Conservation (phyloP, 345 rosid species). For the Populus davidiana region DNA sequence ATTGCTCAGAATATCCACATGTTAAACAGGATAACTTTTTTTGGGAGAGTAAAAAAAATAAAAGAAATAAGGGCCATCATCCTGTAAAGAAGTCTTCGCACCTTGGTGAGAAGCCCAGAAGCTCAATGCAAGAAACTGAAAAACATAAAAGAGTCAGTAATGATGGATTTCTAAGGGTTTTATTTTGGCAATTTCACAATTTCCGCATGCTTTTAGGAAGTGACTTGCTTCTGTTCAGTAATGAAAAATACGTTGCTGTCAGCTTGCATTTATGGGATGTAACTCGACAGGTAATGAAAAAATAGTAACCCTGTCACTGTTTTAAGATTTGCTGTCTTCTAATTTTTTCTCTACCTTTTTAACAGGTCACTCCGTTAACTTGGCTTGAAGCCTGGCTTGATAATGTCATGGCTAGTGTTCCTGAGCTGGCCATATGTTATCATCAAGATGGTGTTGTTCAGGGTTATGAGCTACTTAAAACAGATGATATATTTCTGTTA, state of each 20-base stretch:
- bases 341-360: slow-evolving; percentile 1
- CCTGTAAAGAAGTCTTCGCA: slow-evolving; percentile 57
- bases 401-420: slow-evolving; percentile 96
- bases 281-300: slow-evolving; percentile 57
- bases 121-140: slow-evolving; percentile 78
- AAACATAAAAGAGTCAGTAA: slow-evolving; percentile 60
- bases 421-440: slow-evolving; percentile 95
- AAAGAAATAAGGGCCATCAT: slow-evolving; percentile 49
- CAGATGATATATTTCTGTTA: slow-evolving; percentile 80
- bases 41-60: slow-evolving; percentile 55
- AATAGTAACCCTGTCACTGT: slow-evolving; percentile 6
- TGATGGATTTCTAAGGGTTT: slow-evolving; percentile 75
- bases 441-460: slow-evolving; percentile 91
- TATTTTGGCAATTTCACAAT: slow-evolving; percentile 97
- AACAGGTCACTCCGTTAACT: slow-evolving; percentile 78
- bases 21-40: slow-evolving; percentile 50
- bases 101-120: slow-evolving; percentile 68
- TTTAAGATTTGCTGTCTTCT: slow-evolving; percentile 9
- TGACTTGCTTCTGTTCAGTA: slow-evolving; percentile 88
- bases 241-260: slow-evolving; percentile 88
- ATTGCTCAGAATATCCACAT: slow-evolving; percentile 44
- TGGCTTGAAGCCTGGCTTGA: slow-evolving; percentile 99
- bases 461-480: slow-evolving; percentile 92
- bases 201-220: slow-evolving; percentile 94
- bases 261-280: slow-evolving; percentile 95